Conservation (phyloP, 352 stramenopile genomes). For the Pythium dissotocum region DNA sequence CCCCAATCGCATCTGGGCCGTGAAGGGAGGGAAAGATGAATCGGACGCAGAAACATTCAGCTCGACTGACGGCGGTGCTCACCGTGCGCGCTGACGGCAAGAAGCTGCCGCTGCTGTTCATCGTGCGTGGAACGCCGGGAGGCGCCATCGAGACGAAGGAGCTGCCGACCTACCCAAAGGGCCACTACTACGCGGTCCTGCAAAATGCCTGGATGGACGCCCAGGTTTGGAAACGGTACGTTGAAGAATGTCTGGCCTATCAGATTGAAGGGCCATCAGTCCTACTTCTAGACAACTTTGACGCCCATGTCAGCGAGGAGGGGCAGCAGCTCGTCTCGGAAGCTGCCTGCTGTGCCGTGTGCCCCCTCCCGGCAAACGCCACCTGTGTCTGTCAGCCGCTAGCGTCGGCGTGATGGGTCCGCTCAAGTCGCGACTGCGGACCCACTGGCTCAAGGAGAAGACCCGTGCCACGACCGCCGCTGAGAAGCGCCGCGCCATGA, state of each 20-base stretch:
- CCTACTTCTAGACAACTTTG: slow-evolving; percentile 29
- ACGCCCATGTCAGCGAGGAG: slow-evolving; percentile 20
- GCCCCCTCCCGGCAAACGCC: slow-evolving; percentile 17
- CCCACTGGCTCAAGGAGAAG: slow-evolving; percentile 11
- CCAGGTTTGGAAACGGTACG: slow-evolving; percentile 11
- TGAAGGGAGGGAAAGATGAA: slow-evolving; percentile 15
- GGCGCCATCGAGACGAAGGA: slow-evolving; percentile 23
- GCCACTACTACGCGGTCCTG: slow-evolving; percentile 23
- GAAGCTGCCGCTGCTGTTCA: slow-evolving; percentile 31
- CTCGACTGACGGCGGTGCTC: slow-evolving; percentile 21
- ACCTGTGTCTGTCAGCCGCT: slow-evolving; percentile 25
- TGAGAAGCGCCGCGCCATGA: slow-evolving; percentile 10
- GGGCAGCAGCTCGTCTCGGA: neutral
- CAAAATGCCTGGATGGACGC: slow-evolving; percentile 30
- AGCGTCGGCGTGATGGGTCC: slow-evolving; percentile 20
- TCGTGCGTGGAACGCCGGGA: slow-evolving; percentile 14
- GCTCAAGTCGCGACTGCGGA: slow-evolving; percentile 15
- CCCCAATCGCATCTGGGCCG: slow-evolving; percentile 9
- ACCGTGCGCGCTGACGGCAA: slow-evolving; percentile 19
- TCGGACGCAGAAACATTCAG: slow-evolving; percentile 22
- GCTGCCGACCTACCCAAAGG: slow-evolving; percentile 12
- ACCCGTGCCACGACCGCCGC: neutral
- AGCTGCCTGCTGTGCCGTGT: slow-evolving; percentile 6
- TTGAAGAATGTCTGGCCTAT: slow-evolving; percentile 3
- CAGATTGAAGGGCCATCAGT: slow-evolving; percentile 13